Percentiles rank a stretch among this genome's conserved stretches.
phyloP scores from a whole-genome alignment of 768 basidiomycete species.

The Dioszegia hungarica region DNA sequence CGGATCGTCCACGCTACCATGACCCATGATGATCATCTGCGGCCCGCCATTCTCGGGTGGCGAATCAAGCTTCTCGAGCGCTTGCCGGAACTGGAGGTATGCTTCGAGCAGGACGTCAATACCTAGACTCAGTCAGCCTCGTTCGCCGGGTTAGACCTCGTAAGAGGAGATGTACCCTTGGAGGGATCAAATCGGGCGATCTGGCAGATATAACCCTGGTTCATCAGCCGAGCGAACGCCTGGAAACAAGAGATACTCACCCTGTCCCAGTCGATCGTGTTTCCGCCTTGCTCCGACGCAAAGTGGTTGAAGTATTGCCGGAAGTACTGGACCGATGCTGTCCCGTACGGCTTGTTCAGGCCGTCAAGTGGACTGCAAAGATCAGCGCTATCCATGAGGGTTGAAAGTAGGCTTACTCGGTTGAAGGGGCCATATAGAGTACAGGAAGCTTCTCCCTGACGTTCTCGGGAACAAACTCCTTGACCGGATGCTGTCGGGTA shows the following conservation, averaged over 20 bases:
- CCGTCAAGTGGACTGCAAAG: conserved; percentile 65
- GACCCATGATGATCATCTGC: conserved; percentile 57
- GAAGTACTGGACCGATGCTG: conserved; percentile 35
- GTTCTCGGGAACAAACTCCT: conserved; percentile 84
- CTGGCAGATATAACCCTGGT: conserved; percentile 69
- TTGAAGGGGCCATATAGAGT: conserved; percentile 42
- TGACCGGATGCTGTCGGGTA: conserved; percentile 67
- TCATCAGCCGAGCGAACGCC: neutral
- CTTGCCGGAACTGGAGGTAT: conserved; percentile 73
- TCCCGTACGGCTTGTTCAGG: conserved; percentile 75
- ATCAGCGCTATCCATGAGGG: neutral
- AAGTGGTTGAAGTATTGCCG: conserved; percentile 43
- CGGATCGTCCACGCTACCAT: conserved; percentile 90
- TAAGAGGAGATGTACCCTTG: conserved; percentile 59
- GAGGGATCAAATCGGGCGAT: conserved; percentile 92
- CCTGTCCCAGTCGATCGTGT: conserved; percentile 49
- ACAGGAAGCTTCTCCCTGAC: conserved; percentile 57
- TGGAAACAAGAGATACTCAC: conserved; percentile 32
- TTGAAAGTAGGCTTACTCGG: conserved; percentile 20
- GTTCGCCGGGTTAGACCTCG: no score
- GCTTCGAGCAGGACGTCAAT: conserved; percentile 57
- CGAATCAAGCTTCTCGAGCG: conserved; percentile 51
- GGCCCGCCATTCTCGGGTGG: conserved; percentile 33
- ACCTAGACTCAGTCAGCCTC: no score
- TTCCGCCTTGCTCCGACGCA: conserved; percentile 42